phyloP scores from a whole-genome alignment of 441 rosid genomes.

The Breynia disticha region DNA sequence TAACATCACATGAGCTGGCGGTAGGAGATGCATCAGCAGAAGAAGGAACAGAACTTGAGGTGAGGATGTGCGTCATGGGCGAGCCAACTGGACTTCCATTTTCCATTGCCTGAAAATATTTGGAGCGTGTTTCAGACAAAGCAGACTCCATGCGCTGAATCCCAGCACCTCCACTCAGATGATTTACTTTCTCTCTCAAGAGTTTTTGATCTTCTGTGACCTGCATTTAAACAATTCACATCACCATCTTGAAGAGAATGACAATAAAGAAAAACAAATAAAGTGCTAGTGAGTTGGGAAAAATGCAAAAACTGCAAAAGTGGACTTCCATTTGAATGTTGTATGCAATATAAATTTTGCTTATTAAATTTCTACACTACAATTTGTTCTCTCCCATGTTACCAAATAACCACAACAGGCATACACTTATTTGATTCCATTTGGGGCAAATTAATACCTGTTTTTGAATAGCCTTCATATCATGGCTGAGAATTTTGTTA shows the following conservation, averaged over 20 bases:
- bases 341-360: too few species aligned
- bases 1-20: slow-evolving; percentile 11
- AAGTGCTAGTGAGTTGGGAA: not conserved
- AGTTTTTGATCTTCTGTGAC: slow-evolving; percentile 81
- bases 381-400: too few species aligned
- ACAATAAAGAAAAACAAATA: not conserved
- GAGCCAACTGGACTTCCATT: slow-evolving; percentile 55
- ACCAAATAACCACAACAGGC: too few species aligned
- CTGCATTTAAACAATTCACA: slow-evolving; percentile 23
- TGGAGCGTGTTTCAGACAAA: slow-evolving; percentile 54
- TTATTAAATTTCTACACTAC: too few species aligned
- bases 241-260: not conserved
- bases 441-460: too few species aligned
- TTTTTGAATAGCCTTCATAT: slow-evolving; percentile 77
- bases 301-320: not conserved
- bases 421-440: too few species aligned
- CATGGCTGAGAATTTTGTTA: slow-evolving; percentile 52
- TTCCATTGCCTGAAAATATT: slow-evolving; percentile 47
- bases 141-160: slow-evolving; percentile 74
- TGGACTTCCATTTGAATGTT: not conserved
- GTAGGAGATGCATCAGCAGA: slow-evolving; percentile 19
- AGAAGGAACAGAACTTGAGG: slow-evolving; percentile 35
- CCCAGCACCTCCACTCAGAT: slow-evolving; percentile 74
- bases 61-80: slow-evolving; percentile 26
- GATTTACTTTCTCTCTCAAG: slow-evolving; percentile 69